phyloP scores from a whole-genome alignment of 106 monocot species.

The Allium sativum region DNA sequence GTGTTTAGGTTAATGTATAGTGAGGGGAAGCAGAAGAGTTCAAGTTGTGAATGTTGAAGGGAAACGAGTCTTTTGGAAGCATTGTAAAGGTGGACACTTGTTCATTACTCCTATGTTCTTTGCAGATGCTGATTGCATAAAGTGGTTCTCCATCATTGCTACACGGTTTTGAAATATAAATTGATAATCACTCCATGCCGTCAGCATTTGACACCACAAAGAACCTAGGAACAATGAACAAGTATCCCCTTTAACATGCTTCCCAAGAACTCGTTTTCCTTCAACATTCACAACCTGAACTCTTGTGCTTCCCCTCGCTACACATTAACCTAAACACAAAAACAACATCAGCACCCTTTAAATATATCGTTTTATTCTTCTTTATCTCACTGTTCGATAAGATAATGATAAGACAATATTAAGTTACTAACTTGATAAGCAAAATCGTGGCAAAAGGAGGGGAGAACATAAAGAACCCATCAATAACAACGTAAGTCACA shows the following conservation, averaged over 20 bases:
- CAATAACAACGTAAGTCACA: constrained; percentile 62
- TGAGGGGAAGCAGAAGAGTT: constrained; percentile 56
- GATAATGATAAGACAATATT: too few species aligned
- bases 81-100: constrained; percentile 39
- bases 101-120: constrained; percentile 87
- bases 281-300: constrained; percentile 76
- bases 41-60: constrained; percentile 82
- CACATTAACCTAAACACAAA: constrained; percentile 32
- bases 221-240: constrained; percentile 88
- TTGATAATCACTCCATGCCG: constrained; percentile 92
- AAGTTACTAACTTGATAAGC: constrained; percentile 33
- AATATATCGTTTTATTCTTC: too few species aligned
- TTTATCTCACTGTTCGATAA: too few species aligned
- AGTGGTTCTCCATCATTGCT: constrained; percentile 99
- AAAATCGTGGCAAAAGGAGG: constrained; percentile 80
- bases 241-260: constrained; percentile 34
- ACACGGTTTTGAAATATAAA: too few species aligned
- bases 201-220: constrained; percentile 65
- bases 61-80: constrained; percentile 55
- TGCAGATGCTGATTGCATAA: constrained; percentile 56
- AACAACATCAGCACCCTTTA: too few species aligned
- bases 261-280: constrained; percentile 63
- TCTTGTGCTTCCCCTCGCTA: constrained; percentile 57
- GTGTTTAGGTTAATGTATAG: constrained; percentile 40
- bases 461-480: constrained; percentile 74